Evolutionary conservation across 805 yeast species (phyloP), one percentile per base, ranked within the genome.

Genomic region (Clavispora asparagi): DNA sequence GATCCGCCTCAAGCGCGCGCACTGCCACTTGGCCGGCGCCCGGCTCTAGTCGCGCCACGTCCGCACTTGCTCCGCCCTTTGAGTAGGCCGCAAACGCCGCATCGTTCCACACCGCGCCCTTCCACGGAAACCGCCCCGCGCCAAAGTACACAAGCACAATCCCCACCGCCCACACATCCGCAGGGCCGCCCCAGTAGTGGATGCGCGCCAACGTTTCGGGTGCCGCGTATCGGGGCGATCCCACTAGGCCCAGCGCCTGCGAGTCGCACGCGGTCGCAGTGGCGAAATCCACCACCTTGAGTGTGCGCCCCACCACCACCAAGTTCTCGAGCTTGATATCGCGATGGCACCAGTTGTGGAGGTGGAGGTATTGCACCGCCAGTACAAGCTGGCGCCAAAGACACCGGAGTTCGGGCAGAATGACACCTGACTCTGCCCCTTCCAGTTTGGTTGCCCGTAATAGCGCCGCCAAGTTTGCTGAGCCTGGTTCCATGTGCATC

Each of bases 161-260:
- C 2, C 79, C 83, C 16, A 76, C 49, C 0, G 80, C 69, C 83
- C 83, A 78, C 10, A 76, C 54, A 50, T 78, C 82, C 10, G 68
- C 63, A 19, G 59, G 57, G 40, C 53, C 59, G 0, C 79, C 76
- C 44, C 71, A 65, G 51, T 78, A 78, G 9, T 51, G 51, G 7
- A 77, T 54, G 12, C 39, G 40, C 7, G 56, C 45, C 30, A 64
- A 63, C 14, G 71, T 66, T 57, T 78, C 83, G 0, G 83, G 83
- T 0, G 82, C 78, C 19, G 65, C 64, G 51, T 67, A 74, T 12
- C 56, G 52, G 13, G 62, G 67, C 0, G 81, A 70, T 0, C 83
- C 83, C 2, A 73, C 79, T 12, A 76, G 52, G 2, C 83, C 82
- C 27, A 64, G 47, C 6, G 69, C 53, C 9, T 41, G 45, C n/a